Evolutionary conservation across 1,284 basidiomycete species (phyloP).

Genomic region (Porogramme epimiltina): DNA sequence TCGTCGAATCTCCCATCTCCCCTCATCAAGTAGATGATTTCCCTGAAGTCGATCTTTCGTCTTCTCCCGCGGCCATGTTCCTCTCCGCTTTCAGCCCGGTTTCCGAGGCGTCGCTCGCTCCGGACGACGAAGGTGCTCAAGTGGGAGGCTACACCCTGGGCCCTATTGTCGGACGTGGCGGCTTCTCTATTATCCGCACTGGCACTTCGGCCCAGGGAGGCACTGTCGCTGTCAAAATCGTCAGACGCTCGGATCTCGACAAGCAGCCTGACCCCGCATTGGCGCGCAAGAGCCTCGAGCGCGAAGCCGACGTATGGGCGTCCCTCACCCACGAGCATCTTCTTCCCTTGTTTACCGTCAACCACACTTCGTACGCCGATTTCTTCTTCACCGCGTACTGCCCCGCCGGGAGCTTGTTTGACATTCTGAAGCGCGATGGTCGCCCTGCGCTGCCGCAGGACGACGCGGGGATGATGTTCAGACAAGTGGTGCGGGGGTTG

Average conservation of each 20-base stretch:
- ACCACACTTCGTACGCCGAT: slow-evolving; percentile 68
- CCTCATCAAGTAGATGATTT: slow-evolving; percentile 20
- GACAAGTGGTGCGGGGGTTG: slow-evolving; percentile 86
- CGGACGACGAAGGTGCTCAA: slow-evolving; percentile 58
- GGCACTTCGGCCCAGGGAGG: slow-evolving; percentile 71
- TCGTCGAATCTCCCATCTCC: slow-evolving; percentile 10
- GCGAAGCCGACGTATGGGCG: slow-evolving; percentile 83
- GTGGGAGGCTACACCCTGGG: slow-evolving; percentile 80
- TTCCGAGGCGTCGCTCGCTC: slow-evolving; percentile 26
- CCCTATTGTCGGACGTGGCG: slow-evolving; percentile 79
- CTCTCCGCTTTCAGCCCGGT: slow-evolving; percentile 66
- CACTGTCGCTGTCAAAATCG: slow-evolving; percentile 82
- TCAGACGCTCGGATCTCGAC: slow-evolving; percentile 56
- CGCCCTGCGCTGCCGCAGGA: slow-evolving; percentile 66
- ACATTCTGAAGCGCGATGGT: slow-evolving; percentile 79
- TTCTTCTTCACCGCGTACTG: slow-evolving; percentile 87
- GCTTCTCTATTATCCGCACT: slow-evolving; percentile 84
- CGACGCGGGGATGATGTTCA: slow-evolving; percentile 87
- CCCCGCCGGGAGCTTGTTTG: slow-evolving; percentile 83
- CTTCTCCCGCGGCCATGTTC: slow-evolving; percentile 80
- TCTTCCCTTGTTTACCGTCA: slow-evolving; percentile 77
- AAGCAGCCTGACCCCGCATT: slow-evolving; percentile 49
- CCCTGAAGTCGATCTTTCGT: slow-evolving; percentile 28
- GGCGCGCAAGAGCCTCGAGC: slow-evolving; percentile 62
- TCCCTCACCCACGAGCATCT: slow-evolving; percentile 77